phyloP scores from a whole-genome alignment of 169 alveolate species.

The Plasmodium cynomolgi region DNA sequence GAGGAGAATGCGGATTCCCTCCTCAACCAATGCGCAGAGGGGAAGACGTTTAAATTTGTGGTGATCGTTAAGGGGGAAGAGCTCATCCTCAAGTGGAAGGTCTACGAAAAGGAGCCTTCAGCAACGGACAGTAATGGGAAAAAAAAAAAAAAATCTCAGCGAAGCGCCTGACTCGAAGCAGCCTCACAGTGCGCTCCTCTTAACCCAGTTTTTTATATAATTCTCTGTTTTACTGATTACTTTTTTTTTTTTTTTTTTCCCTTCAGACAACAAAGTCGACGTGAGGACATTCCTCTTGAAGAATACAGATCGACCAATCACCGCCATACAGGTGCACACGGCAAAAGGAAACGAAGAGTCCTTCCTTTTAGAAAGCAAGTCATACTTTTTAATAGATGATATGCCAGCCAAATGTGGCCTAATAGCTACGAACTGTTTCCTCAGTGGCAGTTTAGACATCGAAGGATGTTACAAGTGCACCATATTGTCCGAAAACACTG shows the following conservation, averaged over 20 bases:
- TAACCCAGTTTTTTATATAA: neutral
- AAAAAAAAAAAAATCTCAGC: neutral
- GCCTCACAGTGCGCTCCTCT: neutral
- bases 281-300: neutral
- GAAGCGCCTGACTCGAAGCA: neutral
- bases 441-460: neutral
- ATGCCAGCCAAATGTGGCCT: neutral
- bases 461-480: neutral
- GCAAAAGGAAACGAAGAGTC: neutral
- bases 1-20: neutral
- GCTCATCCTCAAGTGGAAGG: conserved; percentile 15
- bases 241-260: neutral
- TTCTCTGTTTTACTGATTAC: neutral
- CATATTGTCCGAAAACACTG: neutral
- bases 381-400: neutral
- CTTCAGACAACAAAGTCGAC: neutral
- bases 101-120: neutral
- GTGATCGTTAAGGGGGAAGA: neutral
- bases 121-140: neutral
- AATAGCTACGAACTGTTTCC: neutral
- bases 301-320: neutral
- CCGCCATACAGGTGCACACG: conserved; percentile 25
- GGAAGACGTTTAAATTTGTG: neutral
- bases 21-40: too few species aligned
- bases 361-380: conserved; percentile 7